Base-by-base conservation (phyloP, 1,284 basidiomycete species). In the Ganoderma meredithae region DNA sequence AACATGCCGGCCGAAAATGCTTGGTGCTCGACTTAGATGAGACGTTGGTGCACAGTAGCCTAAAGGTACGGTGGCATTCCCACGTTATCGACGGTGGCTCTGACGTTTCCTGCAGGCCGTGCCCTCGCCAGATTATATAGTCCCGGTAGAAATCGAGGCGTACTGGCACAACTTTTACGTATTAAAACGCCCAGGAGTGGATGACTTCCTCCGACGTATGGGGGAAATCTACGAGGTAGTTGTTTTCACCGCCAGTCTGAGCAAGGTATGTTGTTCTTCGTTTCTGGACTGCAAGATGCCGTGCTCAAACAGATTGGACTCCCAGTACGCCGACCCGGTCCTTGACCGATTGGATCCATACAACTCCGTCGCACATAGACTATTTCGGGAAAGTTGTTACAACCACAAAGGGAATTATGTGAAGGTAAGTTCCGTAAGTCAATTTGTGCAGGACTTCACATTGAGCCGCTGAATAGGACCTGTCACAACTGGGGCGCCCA, bases 371-470 rank as follows among this genome's bases (percentile, higher is more conserved):
- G 86, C 94, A 25, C 97, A 99, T 81, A 89, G 98, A 63, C 83
- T 99, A 64, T 99, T 99, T 89, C 87, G 97, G 69, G 97, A 99
- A 83, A 96, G 95, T 76, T 99, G 97, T 82, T 99, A 98, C 81
- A 99, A 99, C 79, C 97, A 99, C 82, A 94, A 94, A 81, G 97
- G 97, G 66, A 99, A 98, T 83, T 99, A 99, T 79, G 97, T 99
- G 81, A 99, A 99, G 88, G 95, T 95, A 66, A 3, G 52, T 53
- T 27, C 2, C 27, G 9, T 5, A 31, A 31, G n/a, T 47, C n/a
- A 53, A 17, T 62, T 58, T 65, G 10, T 25, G 47, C 47, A 71
- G 12, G 56, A 10, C 56, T 58, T n/a, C n/a, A 40, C 31, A n/a
- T 22, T 58, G 25, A 31, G 43, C 52, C n/a, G 5, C 3, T 12